A percentile compares a stretch with the other conserved stretches of the same genome.
Conservation (phyloP, 352 stramenopile species). For the Globisporangium barbulae region DNA sequence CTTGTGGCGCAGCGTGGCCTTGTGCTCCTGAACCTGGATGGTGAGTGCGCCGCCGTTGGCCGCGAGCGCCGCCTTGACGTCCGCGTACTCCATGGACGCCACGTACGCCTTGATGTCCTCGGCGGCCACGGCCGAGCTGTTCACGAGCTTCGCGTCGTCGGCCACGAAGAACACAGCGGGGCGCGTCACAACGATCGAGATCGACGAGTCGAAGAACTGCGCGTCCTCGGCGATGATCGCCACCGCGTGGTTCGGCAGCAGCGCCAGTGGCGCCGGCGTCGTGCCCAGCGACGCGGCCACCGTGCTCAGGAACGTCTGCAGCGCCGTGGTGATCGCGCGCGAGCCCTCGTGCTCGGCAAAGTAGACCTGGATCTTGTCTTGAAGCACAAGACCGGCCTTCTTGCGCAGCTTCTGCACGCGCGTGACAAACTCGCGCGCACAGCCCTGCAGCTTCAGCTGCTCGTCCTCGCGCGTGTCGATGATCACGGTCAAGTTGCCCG, state of each 20-base stretch:
- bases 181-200: slow-evolving; percentile 65
- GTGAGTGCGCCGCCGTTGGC: slow-evolving; percentile 31
- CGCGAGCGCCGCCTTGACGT: slow-evolving; percentile 58
- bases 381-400: slow-evolving; percentile 91
- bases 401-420: slow-evolving; percentile 99
- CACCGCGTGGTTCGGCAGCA: slow-evolving; percentile 62
- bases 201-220: slow-evolving; percentile 62
- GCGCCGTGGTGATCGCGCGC: slow-evolving; percentile 50
- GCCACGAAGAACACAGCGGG: slow-evolving; percentile 69
- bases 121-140: slow-evolving; percentile 35
- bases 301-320: slow-evolving; percentile 59
- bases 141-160: slow-evolving; percentile 37
- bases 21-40: slow-evolving; percentile 38
- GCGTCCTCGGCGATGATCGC: slow-evolving; percentile 70
- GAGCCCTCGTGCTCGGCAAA: slow-evolving; percentile 79
- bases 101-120: slow-evolving; percentile 63
- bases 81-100: slow-evolving; percentile 76
- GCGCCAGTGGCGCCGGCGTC: slow-evolving; percentile 47
- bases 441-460: slow-evolving; percentile 91
- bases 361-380: slow-evolving; percentile 97
- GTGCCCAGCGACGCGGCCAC: slow-evolving; percentile 56
- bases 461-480: slow-evolving; percentile 96
- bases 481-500: slow-evolving; percentile 93
- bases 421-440: slow-evolving; percentile 96
- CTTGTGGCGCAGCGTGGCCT: slow-evolving; percentile 49